Evolutionary conservation across 805 yeast species (phyloP).

Genomic region (Lipomyces kockii): DNA sequence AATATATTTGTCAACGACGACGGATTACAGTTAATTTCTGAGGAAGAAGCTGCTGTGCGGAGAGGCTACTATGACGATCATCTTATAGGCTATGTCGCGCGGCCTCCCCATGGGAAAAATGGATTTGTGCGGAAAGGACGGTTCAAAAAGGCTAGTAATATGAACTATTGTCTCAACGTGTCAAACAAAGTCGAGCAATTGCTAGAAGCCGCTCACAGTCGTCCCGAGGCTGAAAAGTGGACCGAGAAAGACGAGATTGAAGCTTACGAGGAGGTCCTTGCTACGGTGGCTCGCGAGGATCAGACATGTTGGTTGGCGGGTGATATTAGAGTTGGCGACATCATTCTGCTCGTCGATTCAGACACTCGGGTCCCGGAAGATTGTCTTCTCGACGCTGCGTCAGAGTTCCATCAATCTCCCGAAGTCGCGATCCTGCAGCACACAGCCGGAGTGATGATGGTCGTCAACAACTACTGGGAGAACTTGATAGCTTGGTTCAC

Average conservation of each 20-base stretch:
- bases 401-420: conserved; percentile 30
- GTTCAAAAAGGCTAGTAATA: conserved; percentile 33
- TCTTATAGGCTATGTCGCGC: conserved; percentile 31
- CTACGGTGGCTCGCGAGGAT: background rate
- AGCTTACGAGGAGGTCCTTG: conserved; percentile 23
- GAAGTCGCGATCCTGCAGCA: conserved; percentile 32
- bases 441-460: conserved; percentile 32
- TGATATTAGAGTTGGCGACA: conserved; percentile 33
- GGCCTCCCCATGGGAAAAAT: conserved; percentile 31
- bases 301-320: conserved; percentile 29
- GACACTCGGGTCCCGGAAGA: conserved; percentile 35
- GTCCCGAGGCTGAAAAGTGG: conserved; percentile 22
- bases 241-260: conserved; percentile 21
- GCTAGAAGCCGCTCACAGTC: conserved; percentile 24
- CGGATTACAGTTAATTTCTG: conserved; percentile 29
- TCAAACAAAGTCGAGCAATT: conserved; percentile 28
- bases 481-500: conserved; percentile 33
- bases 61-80: conserved; percentile 27
- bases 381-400: conserved; percentile 33
- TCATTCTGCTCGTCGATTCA: conserved; percentile 29
- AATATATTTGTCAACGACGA: conserved; percentile 32
- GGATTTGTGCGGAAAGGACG: conserved; percentile 33
- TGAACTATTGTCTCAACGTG: conserved; percentile 30
- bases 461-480: conserved; percentile 31
- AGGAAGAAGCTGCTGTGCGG: conserved; percentile 23